Base-by-base conservation (phyloP, 352 stramenopile species). In the Phytophthora megakarya region DNA sequence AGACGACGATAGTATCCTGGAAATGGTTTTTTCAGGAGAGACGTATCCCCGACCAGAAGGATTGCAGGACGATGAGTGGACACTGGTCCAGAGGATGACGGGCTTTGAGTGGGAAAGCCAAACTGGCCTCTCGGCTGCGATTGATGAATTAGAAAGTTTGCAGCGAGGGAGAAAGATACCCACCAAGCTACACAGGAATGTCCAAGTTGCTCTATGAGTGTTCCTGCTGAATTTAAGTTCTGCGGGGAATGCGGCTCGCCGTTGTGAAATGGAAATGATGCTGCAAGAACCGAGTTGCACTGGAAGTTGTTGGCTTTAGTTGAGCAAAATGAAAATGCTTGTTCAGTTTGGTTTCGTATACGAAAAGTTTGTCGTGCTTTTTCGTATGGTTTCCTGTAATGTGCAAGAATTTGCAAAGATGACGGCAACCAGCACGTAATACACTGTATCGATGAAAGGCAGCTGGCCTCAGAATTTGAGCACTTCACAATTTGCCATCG, bases 1-100 rank as follows among this genome's bases (percentile, higher is more conserved):
- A 9, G 64, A 73, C 11, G 68, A 76, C 40, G 68, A 76, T 9
- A 61, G 42, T 4, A 70, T 75, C 16, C 3, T 75, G 18, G 62
- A 72, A 38, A 72, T 69, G 10, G 16, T 63, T 3, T 63, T 67
- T n/a, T 40, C 47, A 8, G 33, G 49, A 12, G 30, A 52, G 38
- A 38, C 49, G 30, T 65, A 65, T 22, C 53, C 56, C 38, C 60
- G 66, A 28, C 66, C 66, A 5, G 66, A 64, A 19, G 54, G 42
- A 21, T 26, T 74, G 10, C 42, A 50, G 11, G 48, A 74, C 15
- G 66, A 73, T 8, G 57, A 74, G 45, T 74, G 61, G 66, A 49
- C 19, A 18, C 49, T 64, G 21, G 53, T 73, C n/a, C 45, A 66
- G 44, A 30, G 51, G 12, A 49, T 71, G 5, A 60, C 48, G 5